Evolutionary conservation across 2,329 filamentous ascomycete species (phyloP).

Genomic region (Trichoderma sp.): DNA sequence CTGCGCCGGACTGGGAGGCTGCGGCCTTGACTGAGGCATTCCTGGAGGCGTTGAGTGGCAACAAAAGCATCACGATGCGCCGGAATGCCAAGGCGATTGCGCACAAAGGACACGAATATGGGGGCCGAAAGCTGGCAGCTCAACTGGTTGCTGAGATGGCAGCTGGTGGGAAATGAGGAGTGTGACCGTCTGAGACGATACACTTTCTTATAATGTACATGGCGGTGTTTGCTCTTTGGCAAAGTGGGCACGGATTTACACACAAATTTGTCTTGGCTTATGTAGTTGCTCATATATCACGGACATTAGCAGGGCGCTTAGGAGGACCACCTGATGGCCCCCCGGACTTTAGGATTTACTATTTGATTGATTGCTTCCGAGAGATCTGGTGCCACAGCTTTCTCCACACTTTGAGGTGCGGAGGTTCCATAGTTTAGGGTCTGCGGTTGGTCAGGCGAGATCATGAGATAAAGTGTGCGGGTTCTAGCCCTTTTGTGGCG

Average conservation of each 20-base stretch:
- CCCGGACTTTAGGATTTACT: background rate
- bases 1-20: conserved; percentile 33
- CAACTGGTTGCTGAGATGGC: conserved; percentile 12
- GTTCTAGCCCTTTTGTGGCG: background rate
- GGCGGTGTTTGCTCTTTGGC: background rate
- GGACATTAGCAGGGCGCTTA: background rate
- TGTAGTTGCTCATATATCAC: background rate
- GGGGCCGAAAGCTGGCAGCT: conserved; percentile 19
- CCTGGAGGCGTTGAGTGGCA: conserved; percentile 24
- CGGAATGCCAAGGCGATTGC: conserved; percentile 26
- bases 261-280: background rate
- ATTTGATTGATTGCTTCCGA: background rate
- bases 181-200: background rate
- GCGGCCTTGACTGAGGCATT: conserved; percentile 31
- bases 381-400: background rate
- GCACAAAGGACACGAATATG: conserved; percentile 9
- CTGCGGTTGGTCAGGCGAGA: background rate
- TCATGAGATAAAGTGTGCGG: background rate
- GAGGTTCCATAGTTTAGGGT: background rate
- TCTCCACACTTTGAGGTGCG: background rate
- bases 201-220: background rate
- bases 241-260: background rate
- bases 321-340: background rate
- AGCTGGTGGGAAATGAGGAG: background rate
- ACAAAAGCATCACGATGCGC: conserved; percentile 20